Conservation (phyloP, 2,329 filamentous ascomycete species). For the Aspergillus fumigatiaffinis region DNA sequence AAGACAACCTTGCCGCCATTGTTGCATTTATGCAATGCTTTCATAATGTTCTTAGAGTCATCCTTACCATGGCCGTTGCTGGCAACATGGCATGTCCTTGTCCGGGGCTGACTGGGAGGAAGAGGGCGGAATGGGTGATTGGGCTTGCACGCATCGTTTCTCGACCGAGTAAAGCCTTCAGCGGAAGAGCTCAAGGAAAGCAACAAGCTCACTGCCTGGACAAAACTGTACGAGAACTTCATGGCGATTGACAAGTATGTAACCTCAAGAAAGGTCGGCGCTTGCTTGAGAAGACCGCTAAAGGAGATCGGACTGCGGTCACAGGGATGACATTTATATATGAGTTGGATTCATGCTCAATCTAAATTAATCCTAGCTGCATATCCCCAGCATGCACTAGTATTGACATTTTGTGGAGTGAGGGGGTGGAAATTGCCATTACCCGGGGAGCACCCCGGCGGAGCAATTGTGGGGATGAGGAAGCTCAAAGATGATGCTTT, state of each 20-base stretch:
- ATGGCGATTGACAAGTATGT: conserved; percentile 12
- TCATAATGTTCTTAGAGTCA: conserved; percentile 51
- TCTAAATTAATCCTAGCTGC: neutral
- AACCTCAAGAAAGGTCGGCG: neutral
- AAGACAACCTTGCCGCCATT: conserved; percentile 61
- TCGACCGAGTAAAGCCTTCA: conserved; percentile 17
- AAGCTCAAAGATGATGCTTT: neutral
- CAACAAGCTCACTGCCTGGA: conserved; percentile 18
- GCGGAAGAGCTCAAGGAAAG: conserved; percentile 16
- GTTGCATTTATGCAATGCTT: conserved; percentile 58
- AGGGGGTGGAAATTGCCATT: neutral
- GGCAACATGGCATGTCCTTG: conserved; percentile 27
- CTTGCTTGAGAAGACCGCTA: neutral
- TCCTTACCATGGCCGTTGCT: conserved; percentile 35
- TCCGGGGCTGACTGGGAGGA: conserved; percentile 21
- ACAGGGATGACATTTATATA: neutral
- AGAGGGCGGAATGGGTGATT: conserved; percentile 28
- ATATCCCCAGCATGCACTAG: neutral
- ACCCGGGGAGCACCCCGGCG: neutral
- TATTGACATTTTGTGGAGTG: neutral
- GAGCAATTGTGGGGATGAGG: neutral
- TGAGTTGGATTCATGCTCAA: neutral
- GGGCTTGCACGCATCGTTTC: conserved; percentile 25
- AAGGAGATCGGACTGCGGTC: neutral
- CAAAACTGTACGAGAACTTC: conserved; percentile 22